Conservation (phyloP, 257 asterid species). For the Lycium ferocissimum region DNA sequence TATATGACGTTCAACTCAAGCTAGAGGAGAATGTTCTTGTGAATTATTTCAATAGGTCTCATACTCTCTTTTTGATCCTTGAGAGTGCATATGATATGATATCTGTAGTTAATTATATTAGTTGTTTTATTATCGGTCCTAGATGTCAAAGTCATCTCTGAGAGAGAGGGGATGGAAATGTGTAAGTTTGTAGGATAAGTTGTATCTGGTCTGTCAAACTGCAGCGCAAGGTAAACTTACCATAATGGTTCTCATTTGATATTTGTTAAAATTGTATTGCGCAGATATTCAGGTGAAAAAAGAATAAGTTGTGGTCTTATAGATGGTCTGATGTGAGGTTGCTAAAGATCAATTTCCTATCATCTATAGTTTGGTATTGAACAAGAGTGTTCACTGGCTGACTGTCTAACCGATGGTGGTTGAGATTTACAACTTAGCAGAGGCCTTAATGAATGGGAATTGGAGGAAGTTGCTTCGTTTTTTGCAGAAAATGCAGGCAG, state of each 20-base stretch:
- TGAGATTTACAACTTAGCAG: no score
- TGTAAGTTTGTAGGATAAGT: neutral
- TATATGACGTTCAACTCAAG: neutral
- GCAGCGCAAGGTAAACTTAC: neutral
- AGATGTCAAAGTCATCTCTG: neutral
- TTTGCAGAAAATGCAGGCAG: no score
- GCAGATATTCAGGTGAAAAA: neutral
- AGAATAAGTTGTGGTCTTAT: no score
- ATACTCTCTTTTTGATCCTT: neutral
- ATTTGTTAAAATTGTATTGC: neutral
- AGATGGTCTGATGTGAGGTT: neutral
- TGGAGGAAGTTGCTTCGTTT: no score
- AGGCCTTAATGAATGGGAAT: no score
- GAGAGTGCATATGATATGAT: conserved; percentile 18
- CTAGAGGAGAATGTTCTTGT: conserved; percentile 20
- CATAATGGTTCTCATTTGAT: neutral
- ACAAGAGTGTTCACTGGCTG: no score
- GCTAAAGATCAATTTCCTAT: no score
- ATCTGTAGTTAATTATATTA: neutral
- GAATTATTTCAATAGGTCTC: conserved; percentile 7
- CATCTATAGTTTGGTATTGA: no score
- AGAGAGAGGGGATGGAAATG: neutral
- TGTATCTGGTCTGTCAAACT: neutral
- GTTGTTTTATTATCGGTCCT: no score
- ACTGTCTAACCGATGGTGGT: no score